Base-by-base conservation (phyloP, 176 grass and related monocot species). In the Lolium perenne region DNA sequence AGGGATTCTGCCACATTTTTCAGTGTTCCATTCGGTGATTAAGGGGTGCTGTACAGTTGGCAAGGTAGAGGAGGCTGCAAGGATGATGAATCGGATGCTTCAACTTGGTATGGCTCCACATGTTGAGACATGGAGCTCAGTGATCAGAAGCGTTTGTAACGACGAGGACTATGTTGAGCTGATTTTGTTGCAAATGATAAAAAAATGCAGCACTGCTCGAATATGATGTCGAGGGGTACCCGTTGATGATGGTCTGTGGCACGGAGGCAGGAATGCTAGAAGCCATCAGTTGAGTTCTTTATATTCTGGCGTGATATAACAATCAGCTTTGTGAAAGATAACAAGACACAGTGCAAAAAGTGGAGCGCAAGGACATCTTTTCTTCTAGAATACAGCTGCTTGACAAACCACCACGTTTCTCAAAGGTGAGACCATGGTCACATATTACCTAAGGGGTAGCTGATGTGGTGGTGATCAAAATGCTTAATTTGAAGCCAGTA, bases 11-110 rank as follows among this genome's bases (percentile, higher is more conserved):
- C 90, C 93, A 20, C 96, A 95, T 76, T 98, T 98, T 77, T 95
- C 93, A 6, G 62, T 92, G n/a, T 94, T 94, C 6, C 96, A 98
- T 89, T 87, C 81, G 1, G 73, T 91, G 63, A 89, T 95, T 55
- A 95, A 91, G 86, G 93, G 93, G 70, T 91, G 90, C 17, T 95
- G 88, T 84, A 83, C 69, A 50, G 93, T 95, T 74, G 91, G 90
- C 8, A 98, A 88, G 65, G 81, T 86, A 13, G 70, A 86, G 16
- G 81, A 87, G 78, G 96, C 93, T 78, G 81, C 70, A 62, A 67
- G 51, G 60, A 91, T 89, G 17, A 76, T 93, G 76, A 80, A 63
- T 38, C 58, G 16, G 66, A 92, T 95, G 93, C 89, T 97, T 56
- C 62, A 64, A 60, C 71, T 91, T 41, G 92, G 87, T 64, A 71